These are phyloP conservation scores for Torrubiella hemipterigena DNA, from an alignment of 2,329 filamentous ascomycete genomes.

Conservation along the genomic window DNA sequence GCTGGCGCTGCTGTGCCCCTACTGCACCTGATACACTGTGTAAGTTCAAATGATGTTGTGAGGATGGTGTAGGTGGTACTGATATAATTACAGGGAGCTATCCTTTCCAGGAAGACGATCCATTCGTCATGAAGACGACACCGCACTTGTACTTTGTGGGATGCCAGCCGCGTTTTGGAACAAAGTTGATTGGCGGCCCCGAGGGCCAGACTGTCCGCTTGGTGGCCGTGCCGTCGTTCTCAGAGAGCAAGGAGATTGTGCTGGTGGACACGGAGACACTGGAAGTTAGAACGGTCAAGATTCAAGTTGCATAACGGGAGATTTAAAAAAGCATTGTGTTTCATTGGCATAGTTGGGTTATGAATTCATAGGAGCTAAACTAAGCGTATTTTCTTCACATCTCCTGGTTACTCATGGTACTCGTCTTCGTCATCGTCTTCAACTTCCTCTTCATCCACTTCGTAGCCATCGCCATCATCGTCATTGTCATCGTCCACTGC, in stretches of 20 bases:
- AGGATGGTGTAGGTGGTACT: neutral
- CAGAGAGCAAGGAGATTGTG: constrained; percentile 65
- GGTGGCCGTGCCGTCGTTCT: constrained; percentile 75
- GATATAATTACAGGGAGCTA: constrained; percentile 63
- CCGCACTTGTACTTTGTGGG: constrained; percentile 89
- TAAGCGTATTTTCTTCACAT: constrained; percentile 1
- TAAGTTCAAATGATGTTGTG: constrained; percentile 31
- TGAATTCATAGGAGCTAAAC: neutral
- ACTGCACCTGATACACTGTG: constrained; percentile 94
- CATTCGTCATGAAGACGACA: constrained; percentile 73
- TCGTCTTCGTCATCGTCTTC: constrained; percentile 20
- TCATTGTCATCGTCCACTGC: too few species aligned
- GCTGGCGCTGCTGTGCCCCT: constrained; percentile 83
- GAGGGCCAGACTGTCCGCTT: constrained; percentile 63
- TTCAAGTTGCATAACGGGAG: constrained; percentile 17
- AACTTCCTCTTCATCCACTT: constrained; percentile 25
- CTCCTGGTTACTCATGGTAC: constrained; percentile 1
- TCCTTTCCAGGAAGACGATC: constrained; percentile 88
- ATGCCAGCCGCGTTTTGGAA: constrained; percentile 70
- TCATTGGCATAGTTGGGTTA: too few species aligned
- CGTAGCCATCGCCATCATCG: too few species aligned
- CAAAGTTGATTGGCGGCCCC: constrained; percentile 52
- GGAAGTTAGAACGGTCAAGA: constrained; percentile 60
- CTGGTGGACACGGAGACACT: constrained; percentile 78
- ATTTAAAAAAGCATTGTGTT: constrained; percentile 4